Evolutionary conservation across 2,329 filamentous ascomycete genomes (phyloP).

Genomic region (Harringtonia aguacate): DNA sequence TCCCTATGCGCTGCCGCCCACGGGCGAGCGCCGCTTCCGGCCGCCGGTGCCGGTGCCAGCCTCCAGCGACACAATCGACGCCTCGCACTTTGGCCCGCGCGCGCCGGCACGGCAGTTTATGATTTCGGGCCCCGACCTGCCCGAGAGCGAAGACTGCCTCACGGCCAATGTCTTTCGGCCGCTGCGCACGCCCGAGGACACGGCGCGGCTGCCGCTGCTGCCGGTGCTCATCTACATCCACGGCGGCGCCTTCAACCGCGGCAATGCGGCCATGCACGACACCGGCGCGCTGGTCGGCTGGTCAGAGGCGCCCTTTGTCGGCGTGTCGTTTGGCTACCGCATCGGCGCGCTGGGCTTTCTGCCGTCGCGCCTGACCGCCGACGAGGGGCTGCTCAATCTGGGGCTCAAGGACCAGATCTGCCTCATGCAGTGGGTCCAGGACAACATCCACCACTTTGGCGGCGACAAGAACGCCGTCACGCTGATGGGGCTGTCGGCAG

Average conservation of each 20-base stretch:
- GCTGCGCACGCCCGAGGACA: constrained; percentile 14
- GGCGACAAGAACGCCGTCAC: constrained; percentile 39
- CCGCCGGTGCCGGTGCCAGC: too few species aligned
- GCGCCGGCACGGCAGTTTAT: constrained; percentile 5
- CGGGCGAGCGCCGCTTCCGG: constrained; percentile 25
- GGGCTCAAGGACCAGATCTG: constrained; percentile 42
- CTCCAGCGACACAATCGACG: too few species aligned
- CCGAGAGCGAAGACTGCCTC: constrained; percentile 42
- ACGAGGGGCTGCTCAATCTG: constrained; percentile 26
- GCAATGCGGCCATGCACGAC: neutral
- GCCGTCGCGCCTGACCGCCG: constrained; percentile 30
- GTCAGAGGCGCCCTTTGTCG: constrained; percentile 1
- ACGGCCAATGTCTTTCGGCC: constrained; percentile 51
- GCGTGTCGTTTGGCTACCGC: constrained; percentile 25
- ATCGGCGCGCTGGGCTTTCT: constrained; percentile 51
- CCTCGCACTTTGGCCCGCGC: constrained; percentile 26
- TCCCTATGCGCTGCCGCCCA: constrained; percentile 36
- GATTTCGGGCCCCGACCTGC: neutral
- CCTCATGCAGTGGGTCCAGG: constrained; percentile 41
- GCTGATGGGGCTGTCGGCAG: constrained; percentile 36
- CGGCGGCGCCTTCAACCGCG: constrained; percentile 20
- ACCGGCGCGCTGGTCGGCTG: neutral
- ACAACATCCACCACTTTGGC: constrained; percentile 42
- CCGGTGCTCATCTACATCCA: constrained; percentile 51
- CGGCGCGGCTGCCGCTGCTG: constrained; percentile 16